phyloP scores from a whole-genome alignment of 108 stramenopile genomes.

The Mediolabrus comicus region DNA sequence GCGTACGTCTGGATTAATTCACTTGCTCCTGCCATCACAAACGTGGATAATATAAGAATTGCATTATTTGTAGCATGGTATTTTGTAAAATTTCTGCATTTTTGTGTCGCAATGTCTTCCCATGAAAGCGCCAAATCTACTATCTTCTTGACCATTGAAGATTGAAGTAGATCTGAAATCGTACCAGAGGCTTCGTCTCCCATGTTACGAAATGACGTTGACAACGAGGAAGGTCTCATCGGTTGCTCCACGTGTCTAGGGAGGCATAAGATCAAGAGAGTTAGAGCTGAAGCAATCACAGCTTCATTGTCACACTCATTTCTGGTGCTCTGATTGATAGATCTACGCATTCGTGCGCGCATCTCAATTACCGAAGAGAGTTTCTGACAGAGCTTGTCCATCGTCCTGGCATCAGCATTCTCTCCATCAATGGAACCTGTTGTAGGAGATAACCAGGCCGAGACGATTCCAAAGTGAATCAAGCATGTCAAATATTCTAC shows the following conservation, averaged over 20 bases:
- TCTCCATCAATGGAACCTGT: background rate
- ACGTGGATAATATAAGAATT: conserved; percentile 15
- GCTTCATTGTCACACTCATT: conserved; percentile 37
- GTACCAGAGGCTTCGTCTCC: conserved; percentile 18
- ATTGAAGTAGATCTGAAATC: conserved; percentile 39
- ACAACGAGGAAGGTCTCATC: conserved; percentile 2
- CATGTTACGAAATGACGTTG: conserved; percentile 39
- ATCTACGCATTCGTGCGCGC: conserved; percentile 26
- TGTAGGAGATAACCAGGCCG: conserved; percentile 23
- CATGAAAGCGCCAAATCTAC: conserved; percentile 35
- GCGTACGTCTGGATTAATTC: conserved; percentile 15
- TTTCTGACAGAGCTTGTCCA: conserved; percentile 39
- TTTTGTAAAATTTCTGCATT: background rate
- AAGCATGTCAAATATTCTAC: conserved; percentile 36
- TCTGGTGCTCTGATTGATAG: conserved; percentile 16
- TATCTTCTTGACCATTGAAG: conserved; percentile 34
- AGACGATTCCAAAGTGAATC: conserved; percentile 33
- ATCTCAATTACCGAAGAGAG: conserved; percentile 37
- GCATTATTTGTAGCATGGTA: conserved; percentile 17
- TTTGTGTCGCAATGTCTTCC: conserved; percentile 7
- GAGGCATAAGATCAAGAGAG: conserved; percentile 31
- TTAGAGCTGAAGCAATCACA: conserved; percentile 29
- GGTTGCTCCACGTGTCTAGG: conserved; percentile 19
- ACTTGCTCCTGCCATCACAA: conserved; percentile 29
- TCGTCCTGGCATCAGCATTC: conserved; percentile 8